Conservation (phyloP, 192 early-diverging fungal species). For the Glomus cerebriforme region DNA sequence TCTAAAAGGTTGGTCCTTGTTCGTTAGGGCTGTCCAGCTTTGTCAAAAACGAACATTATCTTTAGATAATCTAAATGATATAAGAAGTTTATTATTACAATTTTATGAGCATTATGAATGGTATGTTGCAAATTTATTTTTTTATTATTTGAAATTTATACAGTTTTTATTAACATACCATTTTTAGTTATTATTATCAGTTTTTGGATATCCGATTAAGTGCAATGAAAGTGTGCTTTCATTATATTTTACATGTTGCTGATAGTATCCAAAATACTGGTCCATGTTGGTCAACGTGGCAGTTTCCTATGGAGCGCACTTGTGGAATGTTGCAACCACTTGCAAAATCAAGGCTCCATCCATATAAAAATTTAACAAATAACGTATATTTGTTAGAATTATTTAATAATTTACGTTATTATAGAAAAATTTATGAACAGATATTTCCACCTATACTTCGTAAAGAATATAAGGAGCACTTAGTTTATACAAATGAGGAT, state of each 20-base stretch:
- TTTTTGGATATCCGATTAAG: background rate
- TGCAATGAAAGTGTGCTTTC: slow-evolving; percentile 4
- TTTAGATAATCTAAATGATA: background rate
- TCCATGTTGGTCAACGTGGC: background rate
- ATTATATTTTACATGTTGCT: background rate
- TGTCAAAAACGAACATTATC: slow-evolving; percentile 6
- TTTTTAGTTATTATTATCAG: background rate
- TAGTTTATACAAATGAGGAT: too few species aligned
- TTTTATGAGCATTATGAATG: slow-evolving; percentile 1
- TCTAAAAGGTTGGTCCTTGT: background rate
- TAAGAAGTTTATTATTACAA: background rate
- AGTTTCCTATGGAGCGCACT: background rate
- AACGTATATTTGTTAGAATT: background rate
- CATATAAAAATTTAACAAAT: slow-evolving; percentile 13
- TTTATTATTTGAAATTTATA: too few species aligned
- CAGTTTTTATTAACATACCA: too few species aligned
- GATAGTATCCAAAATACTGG: background rate
- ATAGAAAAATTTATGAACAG: too few species aligned
- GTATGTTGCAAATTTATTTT: background rate
- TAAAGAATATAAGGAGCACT: too few species aligned
- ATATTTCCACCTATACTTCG: too few species aligned
- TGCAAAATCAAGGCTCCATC: background rate
- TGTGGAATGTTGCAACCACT: background rate
- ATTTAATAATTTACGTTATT: background rate
- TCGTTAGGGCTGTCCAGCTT: background rate